phyloP scores from a whole-genome alignment of 177 flowering plant genomes.

The Vitis hybrid region DNA sequence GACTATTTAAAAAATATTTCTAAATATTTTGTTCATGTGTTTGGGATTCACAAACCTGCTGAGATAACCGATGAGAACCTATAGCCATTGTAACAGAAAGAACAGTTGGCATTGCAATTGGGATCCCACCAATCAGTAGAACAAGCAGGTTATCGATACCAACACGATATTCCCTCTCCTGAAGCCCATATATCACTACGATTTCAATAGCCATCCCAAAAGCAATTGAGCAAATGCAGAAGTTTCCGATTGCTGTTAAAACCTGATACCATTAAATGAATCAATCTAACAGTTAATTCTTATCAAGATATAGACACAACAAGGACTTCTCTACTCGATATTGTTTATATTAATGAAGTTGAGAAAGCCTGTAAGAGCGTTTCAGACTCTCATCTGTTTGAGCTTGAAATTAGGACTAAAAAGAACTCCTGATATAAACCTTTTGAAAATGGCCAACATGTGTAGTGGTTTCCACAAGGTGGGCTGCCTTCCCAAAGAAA shows the following conservation, averaged over 20 bases:
- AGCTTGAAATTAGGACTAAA: not conserved
- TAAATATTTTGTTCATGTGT: not conserved
- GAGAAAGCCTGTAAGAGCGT: not conserved
- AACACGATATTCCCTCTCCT: constrained; percentile 39
- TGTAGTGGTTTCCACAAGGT: constrained; percentile 73
- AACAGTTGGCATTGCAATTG: constrained; percentile 85
- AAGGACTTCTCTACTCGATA: not conserved
- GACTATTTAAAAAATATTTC: not conserved
- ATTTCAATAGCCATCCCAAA: constrained; percentile 68
- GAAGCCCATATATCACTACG: constrained; percentile 52
- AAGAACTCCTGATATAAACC: constrained; percentile 19
- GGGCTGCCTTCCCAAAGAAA: constrained; percentile 90
- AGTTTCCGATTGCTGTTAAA: constrained; percentile 76
- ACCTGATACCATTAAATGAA: constrained; percentile 40
- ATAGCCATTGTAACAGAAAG: constrained; percentile 85
- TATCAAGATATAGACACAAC: not conserved
- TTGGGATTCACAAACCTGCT: constrained; percentile 49
- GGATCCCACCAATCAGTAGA: constrained; percentile 77
- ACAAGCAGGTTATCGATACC: constrained; percentile 78
- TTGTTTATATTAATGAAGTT: not conserved
- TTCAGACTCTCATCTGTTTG: not conserved
- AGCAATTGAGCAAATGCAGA: constrained; percentile 75
- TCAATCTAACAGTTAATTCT: not conserved
- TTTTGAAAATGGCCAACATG: constrained; percentile 83
- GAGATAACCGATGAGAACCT: constrained; percentile 75